Evolutionary conservation across 139 green algal genomes (phyloP).

Genomic region (Eudorina sp.): DNA sequence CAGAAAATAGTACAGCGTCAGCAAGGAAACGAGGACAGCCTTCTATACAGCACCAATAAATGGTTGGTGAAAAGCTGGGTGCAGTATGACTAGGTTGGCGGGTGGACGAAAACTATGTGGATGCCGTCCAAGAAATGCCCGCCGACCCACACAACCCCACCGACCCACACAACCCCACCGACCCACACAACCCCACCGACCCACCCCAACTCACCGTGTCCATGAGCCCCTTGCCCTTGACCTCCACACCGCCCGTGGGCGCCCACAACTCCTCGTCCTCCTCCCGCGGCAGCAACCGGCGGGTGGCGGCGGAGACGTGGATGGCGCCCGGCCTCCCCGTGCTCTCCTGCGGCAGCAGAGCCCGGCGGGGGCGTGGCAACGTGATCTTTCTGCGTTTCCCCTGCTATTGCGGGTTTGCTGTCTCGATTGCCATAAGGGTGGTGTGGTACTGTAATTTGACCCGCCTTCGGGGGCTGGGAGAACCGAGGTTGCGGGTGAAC

Average conservation of each 20-base stretch:
- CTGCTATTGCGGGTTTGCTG: too few relatives aligned
- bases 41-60: background rate
- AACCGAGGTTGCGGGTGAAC: background rate
- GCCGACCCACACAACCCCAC: background rate
- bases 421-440: background rate
- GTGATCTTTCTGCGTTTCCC: too few relatives aligned
- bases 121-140: background rate
- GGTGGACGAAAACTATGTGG: background rate
- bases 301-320: slow-evolving; percentile 38
- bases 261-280: slow-evolving; percentile 24
- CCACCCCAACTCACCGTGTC: slow-evolving; percentile 30
- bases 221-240: slow-evolving; percentile 69
- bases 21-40: background rate
- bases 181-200: background rate
- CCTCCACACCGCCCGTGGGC: slow-evolving; percentile 43
- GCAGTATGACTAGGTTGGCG: background rate
- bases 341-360: slow-evolving; percentile 13
- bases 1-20: background rate
- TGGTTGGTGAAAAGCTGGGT: background rate
- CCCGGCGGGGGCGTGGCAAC: background rate
- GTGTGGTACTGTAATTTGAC: background rate
- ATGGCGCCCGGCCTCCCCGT: slow-evolving; percentile 55
- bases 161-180: background rate
- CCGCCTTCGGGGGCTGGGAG: background rate
- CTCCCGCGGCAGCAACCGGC: slow-evolving; percentile 25